Percentiles rank a stretch among this genome's conserved stretches.
Evolutionary conservation across 805 yeast species (phyloP).

Genomic region (Lachancea thermotolerans): DNA sequence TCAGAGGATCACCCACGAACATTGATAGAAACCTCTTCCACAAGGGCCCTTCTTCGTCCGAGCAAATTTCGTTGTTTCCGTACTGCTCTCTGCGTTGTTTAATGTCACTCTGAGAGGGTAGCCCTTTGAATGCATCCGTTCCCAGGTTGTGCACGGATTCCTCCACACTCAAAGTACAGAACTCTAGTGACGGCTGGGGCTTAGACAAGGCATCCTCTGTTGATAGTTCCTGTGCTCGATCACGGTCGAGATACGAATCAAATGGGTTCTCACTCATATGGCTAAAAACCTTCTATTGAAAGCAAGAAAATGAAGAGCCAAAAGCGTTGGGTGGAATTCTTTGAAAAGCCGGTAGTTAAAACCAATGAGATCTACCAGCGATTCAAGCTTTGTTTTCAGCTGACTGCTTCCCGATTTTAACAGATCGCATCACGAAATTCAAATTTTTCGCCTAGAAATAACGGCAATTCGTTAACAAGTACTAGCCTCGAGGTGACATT

Average conservation of each 20-base stretch:
- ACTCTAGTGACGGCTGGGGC: constrained; percentile 55
- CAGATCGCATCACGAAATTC: too few relatives aligned
- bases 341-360: neutral
- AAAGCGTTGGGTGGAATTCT: too few relatives aligned
- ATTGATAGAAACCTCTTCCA: constrained; percentile 66
- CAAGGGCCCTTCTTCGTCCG: constrained; percentile 71
- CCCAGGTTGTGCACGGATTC: constrained; percentile 57
- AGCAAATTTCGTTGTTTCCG: constrained; percentile 73
- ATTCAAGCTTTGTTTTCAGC: too few relatives aligned
- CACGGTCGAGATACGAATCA: constrained; percentile 14
- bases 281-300: neutral
- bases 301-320: too few relatives aligned
- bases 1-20: constrained; percentile 87
- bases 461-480: neutral
- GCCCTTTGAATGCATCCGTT: constrained; percentile 56
- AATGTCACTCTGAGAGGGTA: constrained; percentile 64
- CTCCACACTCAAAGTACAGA: constrained; percentile 53
- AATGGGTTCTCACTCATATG: constrained; percentile 29
- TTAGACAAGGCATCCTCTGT: constrained; percentile 26
- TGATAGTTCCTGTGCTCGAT: constrained; percentile 9
- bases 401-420: too few relatives aligned
- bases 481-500: neutral
- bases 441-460: neutral
- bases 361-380: neutral
- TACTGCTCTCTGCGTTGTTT: constrained; percentile 61